These are phyloP conservation scores for Psilocybe subaeruginosa DNA, from an alignment of 768 basidiomycete species.

Conservation along the genomic window DNA sequence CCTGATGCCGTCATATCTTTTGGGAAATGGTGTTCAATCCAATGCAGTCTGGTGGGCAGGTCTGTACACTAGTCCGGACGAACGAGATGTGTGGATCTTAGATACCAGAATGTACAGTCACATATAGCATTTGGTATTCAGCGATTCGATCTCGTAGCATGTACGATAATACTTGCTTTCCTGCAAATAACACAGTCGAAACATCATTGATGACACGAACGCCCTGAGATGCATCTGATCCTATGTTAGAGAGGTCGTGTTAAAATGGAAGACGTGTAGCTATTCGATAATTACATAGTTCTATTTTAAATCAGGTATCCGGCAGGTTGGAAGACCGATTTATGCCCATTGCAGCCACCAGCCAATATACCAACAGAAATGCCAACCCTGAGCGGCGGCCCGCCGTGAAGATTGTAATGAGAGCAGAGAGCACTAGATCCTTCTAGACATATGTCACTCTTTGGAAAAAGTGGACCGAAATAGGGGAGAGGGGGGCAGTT, in stretches of 20 bases:
- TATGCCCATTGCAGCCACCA: neutral
- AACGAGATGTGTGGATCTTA: conserved; percentile 9
- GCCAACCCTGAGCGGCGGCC: too few species aligned
- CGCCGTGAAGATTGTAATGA: neutral
- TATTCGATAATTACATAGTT: too few species aligned
- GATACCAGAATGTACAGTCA: neutral
- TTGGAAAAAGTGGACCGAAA: neutral
- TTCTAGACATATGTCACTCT: neutral
- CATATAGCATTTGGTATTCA: neutral
- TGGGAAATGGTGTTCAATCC: neutral
- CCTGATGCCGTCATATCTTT: neutral
- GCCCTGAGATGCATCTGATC: too few species aligned
- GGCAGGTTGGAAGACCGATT: neutral
- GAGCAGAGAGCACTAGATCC: neutral
- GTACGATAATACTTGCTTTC: too few species aligned
- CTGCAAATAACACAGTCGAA: too few species aligned
- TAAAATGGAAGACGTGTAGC: too few species aligned
- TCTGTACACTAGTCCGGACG: conserved; percentile 3
- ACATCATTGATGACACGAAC: too few species aligned
- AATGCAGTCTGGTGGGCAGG: conserved; percentile 4
- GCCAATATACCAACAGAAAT: too few species aligned
- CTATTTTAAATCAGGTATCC: too few species aligned
- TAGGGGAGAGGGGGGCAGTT: neutral
- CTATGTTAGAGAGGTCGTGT: too few species aligned
- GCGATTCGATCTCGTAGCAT: too few species aligned